Base-by-base conservation (phyloP, 306 rosid species). In the Cucumis sativus region DNA sequence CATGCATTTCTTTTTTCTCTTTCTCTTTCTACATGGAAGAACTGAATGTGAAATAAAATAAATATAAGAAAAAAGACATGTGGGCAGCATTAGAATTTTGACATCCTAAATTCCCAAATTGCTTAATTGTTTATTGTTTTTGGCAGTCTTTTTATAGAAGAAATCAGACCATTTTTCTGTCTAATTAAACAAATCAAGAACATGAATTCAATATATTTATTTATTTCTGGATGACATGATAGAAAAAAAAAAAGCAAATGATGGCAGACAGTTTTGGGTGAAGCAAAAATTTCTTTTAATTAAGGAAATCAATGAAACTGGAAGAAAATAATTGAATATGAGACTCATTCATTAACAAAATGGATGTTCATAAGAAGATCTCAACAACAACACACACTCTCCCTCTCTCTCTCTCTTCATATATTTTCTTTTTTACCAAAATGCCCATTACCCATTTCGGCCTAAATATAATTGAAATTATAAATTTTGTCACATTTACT, bases 81-180 rank as follows among this genome's bases (percentile, higher is more conserved):
- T 88, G 88, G 80, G 82, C 58, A 74, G 84, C 77, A 76, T 88
- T 79, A 82, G 79, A 82, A 78, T 83, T 81, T 82, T 83, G 85
- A 80, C 86, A 82, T 88, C 82, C 92, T 79, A 91, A 87, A 89
- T 86, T 86, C 81, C 81, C 83, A 78, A 80, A 37, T 79, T 77
- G 80, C 63, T 4, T 33, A 33, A 33, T 49, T 28, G 30, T 28
- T 28, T 28, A 28, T 28, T 28, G 30, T 28, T 28, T 33, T 33
- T 33, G 37, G 37, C 9, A 16, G 30, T 3, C 5, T 52, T 66
- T 66, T 66, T 66, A n/a, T 17, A 4, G 25, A 21, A 47, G 8
- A 71, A 71, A 71, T 71, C 59, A 70, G 59, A 70, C 41, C 23
- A 73, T 73, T 51, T 72, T 73, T 73, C 45, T 47, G 35, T 30